Evolutionary conservation across 2,329 filamentous ascomycete species (phyloP), one percentile per base, ranked within the genome.

Genomic region (Thelonectria rubi): DNA sequence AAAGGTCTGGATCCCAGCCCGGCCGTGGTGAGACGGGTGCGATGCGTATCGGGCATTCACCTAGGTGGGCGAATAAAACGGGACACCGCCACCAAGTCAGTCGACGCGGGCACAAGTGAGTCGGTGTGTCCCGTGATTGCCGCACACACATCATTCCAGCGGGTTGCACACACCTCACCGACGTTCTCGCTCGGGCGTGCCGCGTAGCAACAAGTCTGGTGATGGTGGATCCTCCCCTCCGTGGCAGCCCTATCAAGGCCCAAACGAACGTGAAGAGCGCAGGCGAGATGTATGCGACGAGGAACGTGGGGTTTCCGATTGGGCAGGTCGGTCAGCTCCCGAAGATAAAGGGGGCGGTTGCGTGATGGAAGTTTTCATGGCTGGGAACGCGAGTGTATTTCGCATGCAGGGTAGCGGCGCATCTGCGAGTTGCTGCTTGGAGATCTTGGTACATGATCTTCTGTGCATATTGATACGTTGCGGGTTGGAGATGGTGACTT

Each of bases 61-160:
- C 58, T 54, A 52, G 58, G 47, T 51, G 30, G 48, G 40, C 40
- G 48, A 56, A 55, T 56, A 47, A 24, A 55, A 30, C 24, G 24
- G 34, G 24, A 43, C 42, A 47, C 42, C 17, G 34, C 58, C 47
- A 30, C 40, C 24, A 34, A 24, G 52, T 56, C 47, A 56, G 53
- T 34, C 58, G 47, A 60, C 52, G 39, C 18, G 30, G 26, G 24
- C 30, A 43, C 42, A 18, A 20, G 47, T 47, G 50, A 47, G 32
- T 32, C 32, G 39, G 30, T 45, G 39, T 37, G 52, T 60, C 58
- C 58, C 58, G 58, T 60, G 52, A 60, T 60, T 56, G 30, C 37
- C 4, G 4, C 24, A 24, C 7, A 5, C 39, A 45, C 20, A 15
- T 47, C 52, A 46, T 26, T n/a, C n/a, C 32, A 47, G 47, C 47